phyloP scores from a whole-genome alignment of 305 asterid species.

The Solanum aculeatissimum region DNA sequence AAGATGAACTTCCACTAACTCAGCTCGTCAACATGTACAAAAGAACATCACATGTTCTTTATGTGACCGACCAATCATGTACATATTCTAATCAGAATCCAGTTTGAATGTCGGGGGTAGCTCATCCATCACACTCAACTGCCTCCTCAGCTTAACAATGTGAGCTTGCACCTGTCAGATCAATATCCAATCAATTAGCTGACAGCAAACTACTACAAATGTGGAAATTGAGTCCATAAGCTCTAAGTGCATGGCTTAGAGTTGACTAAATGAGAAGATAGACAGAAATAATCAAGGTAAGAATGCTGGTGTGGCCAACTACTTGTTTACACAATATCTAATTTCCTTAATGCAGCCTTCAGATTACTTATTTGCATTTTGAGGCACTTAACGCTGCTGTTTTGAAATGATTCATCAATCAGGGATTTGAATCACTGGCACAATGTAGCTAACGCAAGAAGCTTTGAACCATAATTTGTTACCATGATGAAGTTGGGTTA shows the following conservation, averaged over 20 bases:
- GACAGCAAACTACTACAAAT: neutral
- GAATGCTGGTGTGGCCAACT: neutral
- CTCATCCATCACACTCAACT: constrained; percentile 51
- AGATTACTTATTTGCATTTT: neutral
- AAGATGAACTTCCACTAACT: neutral
- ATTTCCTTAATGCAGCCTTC: neutral
- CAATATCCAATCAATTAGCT: neutral
- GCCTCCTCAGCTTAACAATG: constrained; percentile 61
- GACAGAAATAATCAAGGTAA: neutral
- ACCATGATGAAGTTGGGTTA: neutral
- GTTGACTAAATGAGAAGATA: neutral
- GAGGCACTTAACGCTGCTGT: neutral
- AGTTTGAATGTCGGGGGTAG: constrained; percentile 27
- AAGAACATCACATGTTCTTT: neutral
- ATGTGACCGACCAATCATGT: neutral
- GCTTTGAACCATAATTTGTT: neutral
- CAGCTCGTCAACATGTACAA: neutral
- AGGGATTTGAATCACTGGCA: neutral
- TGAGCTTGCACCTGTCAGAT: constrained; percentile 64
- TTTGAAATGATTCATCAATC: neutral
- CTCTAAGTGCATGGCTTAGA: neutral
- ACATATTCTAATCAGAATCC: constrained; percentile 13
- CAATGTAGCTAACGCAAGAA: neutral
- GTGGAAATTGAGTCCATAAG: neutral
- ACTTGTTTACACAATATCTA: neutral